These are phyloP conservation scores for Lasiodiplodia theobromae DNA, from an alignment of 2,329 filamentous ascomycete species.

Conservation along the genomic window DNA sequence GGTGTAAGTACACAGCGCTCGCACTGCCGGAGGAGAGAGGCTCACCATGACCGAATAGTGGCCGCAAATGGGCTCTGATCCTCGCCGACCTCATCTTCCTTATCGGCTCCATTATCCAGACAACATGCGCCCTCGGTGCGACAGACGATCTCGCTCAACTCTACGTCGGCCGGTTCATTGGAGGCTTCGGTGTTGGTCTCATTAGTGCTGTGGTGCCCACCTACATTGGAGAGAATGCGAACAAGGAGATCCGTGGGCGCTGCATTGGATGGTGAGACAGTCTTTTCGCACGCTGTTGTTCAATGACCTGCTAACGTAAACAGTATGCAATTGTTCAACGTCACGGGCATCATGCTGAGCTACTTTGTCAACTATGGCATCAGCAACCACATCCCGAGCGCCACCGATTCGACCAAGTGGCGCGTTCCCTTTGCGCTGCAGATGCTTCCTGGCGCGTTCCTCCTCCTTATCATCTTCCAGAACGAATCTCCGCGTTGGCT, in stretches of 20 bases:
- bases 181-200: constrained; percentile 53
- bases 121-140: constrained; percentile 45
- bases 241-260: constrained; percentile 50
- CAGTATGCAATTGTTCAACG: constrained; percentile 50
- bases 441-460: constrained; percentile 59
- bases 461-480: constrained; percentile 58
- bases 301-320: neutral
- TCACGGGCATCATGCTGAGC: constrained; percentile 56
- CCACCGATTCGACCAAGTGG: constrained; percentile 57
- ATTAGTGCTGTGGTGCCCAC: constrained; percentile 53
- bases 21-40: neutral
- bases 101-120: constrained; percentile 51
- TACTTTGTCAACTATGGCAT: constrained; percentile 64
- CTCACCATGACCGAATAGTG: constrained; percentile 33
- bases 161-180: constrained; percentile 53
- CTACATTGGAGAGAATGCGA: constrained; percentile 55
- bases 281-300: neutral
- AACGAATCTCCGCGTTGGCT: constrained; percentile 63
- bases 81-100: constrained; percentile 53
- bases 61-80: constrained; percentile 51
- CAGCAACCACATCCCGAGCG: constrained; percentile 49
- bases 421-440: constrained; percentile 61
- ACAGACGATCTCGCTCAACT: constrained; percentile 45
- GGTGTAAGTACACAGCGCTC: constrained; percentile 35
- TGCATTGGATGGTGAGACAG: constrained; percentile 46